Evolutionary conservation across 441 rosid species (phyloP).

Genomic region (Arabidopsis lyrata): DNA sequence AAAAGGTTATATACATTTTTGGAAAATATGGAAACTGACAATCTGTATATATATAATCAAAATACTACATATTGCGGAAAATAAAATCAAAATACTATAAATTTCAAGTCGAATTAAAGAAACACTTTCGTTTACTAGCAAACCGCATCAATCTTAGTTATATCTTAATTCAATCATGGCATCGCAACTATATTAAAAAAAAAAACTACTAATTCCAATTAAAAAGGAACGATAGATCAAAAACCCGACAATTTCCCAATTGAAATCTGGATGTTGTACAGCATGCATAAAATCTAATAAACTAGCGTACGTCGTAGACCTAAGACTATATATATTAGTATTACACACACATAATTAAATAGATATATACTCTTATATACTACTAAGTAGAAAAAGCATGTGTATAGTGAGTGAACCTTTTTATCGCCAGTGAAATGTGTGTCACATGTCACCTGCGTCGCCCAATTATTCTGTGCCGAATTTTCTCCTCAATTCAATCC

Average conservation of each 20-base stretch:
- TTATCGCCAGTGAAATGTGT: conserved; percentile 41
- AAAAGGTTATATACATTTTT: background rate
- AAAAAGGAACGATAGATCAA: background rate
- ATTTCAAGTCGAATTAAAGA: no score
- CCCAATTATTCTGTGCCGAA: conserved; percentile 38
- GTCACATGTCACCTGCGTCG: conserved; percentile 37
- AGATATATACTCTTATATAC: background rate
- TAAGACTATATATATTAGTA: conserved; percentile 14
- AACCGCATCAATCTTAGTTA: background rate
- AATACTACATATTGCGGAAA: no score
- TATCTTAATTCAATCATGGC: background rate
- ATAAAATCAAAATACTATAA: background rate
- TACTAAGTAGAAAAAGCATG: conserved; percentile 29
- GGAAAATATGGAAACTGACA: background rate
- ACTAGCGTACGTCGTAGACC: conserved; percentile 23
- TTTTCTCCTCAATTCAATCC: conserved; percentile 18
- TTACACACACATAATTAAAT: conserved; percentile 11
- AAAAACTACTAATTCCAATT: background rate
- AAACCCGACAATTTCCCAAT: background rate
- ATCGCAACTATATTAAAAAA: background rate
- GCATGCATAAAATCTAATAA: conserved; percentile 33
- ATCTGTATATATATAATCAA: background rate
- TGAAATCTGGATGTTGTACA: conserved; percentile 15
- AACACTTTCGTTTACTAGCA: background rate
- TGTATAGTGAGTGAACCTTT: conserved; percentile 31